Evolutionary conservation across 352 stramenopile genomes (phyloP).

Genomic region (Aphanomyces euteiches): DNA sequence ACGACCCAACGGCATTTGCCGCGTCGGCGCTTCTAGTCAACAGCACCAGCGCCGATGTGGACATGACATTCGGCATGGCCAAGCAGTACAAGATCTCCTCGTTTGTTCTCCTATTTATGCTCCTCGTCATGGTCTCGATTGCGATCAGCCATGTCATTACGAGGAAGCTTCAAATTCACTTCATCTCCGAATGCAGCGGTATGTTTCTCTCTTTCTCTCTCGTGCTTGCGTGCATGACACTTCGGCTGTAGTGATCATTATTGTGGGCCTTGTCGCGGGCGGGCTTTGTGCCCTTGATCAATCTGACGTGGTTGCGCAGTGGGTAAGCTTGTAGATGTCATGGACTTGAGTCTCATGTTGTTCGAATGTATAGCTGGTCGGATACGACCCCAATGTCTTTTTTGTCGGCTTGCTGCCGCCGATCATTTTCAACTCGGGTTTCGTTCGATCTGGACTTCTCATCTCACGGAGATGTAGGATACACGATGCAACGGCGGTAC

Average conservation of each 20-base stretch:
- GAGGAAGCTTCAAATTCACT: not conserved
- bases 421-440: constrained; percentile 63
- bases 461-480: constrained; percentile 31
- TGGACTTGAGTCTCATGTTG: not conserved
- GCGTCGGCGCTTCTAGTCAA: no score
- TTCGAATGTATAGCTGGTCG: constrained; percentile 11
- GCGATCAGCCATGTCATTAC: constrained; percentile 2
- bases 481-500: constrained; percentile 42
- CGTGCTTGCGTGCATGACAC: not conserved
- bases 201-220: not conserved
- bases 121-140: constrained; percentile 2
- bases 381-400: constrained; percentile 53
- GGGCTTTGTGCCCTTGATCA: constrained; percentile 3
- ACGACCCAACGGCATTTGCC: no score
- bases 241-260: not conserved
- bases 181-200: constrained; percentile 1
- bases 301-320: constrained; percentile 1
- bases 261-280: constrained; percentile 11
- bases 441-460: not conserved
- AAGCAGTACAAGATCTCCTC: constrained; percentile 14
- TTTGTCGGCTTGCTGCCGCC: constrained; percentile 59
- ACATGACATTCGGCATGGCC: constrained; percentile 21
- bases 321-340: not conserved
- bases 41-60: not conserved
- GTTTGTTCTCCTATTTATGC: constrained; percentile 12